Conservation (phyloP, 2,329 filamentous ascomycete species). For the Aspergillus quadricinctus region DNA sequence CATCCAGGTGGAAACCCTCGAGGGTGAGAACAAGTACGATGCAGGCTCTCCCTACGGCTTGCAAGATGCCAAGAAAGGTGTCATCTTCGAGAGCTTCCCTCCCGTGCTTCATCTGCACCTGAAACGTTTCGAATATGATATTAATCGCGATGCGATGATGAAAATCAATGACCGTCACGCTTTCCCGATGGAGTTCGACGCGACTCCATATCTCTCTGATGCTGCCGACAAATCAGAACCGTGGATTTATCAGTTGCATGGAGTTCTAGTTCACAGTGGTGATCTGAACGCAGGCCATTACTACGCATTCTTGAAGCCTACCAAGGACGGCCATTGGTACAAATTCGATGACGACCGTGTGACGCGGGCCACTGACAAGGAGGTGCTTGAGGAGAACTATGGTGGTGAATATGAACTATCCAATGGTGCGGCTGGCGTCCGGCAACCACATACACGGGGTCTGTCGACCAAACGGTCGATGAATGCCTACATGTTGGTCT, state of each 20-base stretch:
- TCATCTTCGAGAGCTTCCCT: conserved; percentile 94
- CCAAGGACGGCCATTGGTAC: conserved; percentile 91
- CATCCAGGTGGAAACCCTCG: conserved; percentile 91
- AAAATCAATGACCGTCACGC: conserved; percentile 65
- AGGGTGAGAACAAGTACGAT: conserved; percentile 98
- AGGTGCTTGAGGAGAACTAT: conserved; percentile 94
- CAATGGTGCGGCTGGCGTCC: conserved; percentile 54
- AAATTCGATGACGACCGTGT: conserved; percentile 97
- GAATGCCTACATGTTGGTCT: conserved; percentile 99
- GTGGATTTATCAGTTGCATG: conserved; percentile 89
- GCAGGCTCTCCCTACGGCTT: conserved; percentile 84
- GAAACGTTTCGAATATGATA: conserved; percentile 97
- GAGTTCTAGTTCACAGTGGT: conserved; percentile 92
- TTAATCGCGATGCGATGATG: conserved; percentile 95
- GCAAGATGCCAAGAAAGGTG: conserved; percentile 95
- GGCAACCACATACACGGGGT: conserved; percentile 61
- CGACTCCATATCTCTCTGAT: conserved; percentile 79
- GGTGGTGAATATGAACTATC: conserved; percentile 72
- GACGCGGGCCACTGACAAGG: conserved; percentile 84
- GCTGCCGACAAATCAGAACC: conserved; percentile 83
- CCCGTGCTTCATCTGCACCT: conserved; percentile 91
- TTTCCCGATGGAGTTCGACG: conserved; percentile 51
- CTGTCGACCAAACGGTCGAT: conserved; percentile 64
- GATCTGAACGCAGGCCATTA: conserved; percentile 97
- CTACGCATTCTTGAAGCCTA: conserved; percentile 92